Base-by-base conservation (phyloP, 208 protist species). In the Porcisia deanei region DNA sequence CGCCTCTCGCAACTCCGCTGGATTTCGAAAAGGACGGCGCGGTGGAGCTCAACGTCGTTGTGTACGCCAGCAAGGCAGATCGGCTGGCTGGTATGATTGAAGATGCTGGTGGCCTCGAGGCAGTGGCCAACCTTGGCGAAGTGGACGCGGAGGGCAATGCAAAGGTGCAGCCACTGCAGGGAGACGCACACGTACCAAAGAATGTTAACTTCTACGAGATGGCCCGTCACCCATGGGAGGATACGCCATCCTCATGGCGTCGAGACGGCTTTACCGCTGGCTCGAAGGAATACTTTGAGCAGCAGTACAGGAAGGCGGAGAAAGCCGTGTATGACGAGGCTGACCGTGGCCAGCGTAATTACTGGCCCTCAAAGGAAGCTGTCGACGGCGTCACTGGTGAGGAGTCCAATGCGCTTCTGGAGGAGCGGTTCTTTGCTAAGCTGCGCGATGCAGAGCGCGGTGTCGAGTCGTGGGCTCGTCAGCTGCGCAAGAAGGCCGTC, bases 171-270 rank as follows among this genome's bases (percentile, higher is more conserved):
- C 89, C 93, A 39, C 84, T 93, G 49, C 39, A 69, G 63, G 71
- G 75, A 66, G 88, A 93, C 72, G 94, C 94, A 25, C 84, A 86
- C 52, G 94, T 97, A 65, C 94, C 94, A 65, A 90, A 76, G 14
- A 95, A 97, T 65, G 89, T 97, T 12, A 97, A 86, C 84, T 97
- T 97, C 73, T 97, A 97, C 75, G 92, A 96, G 77, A 97, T 97
- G 94, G 94, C 94, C 25, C 87, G 94, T 3, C 94, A 97, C 82
- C 94, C 94, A 59, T 97, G 91, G 91, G 90, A 95, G 58, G 91
- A 96, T 81, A 89, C 84, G 25, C 67, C 87, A 6, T 90, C 91
- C 16, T 96, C 92, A 41, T 96, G 88, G 90, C 90, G 94, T 22
- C 81, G 80, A 71, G 87, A 97, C 79, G 94, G 94, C 72, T 91